Evolutionary conservation across 2,329 filamentous ascomycete genomes (phyloP).

Genomic region (Plectosphaerella sp.): DNA sequence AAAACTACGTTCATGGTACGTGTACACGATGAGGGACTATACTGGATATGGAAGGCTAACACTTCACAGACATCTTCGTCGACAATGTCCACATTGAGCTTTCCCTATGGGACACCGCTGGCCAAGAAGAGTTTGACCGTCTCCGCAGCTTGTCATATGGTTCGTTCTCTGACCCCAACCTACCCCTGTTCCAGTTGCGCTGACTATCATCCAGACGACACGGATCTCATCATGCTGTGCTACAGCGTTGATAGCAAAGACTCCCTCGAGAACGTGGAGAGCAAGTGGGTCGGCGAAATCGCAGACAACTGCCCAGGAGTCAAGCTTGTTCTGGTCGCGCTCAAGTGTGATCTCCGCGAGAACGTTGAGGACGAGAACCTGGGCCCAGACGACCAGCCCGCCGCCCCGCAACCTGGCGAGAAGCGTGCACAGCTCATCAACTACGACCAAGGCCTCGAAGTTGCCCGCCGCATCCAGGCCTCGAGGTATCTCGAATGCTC

Average conservation of each 20-base stretch:
- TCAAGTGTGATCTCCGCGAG: slow-evolving; percentile 95
- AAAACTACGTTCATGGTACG: slow-evolving; percentile 94
- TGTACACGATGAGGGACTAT: slow-evolving; percentile 23
- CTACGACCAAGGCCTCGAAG: slow-evolving; percentile 87
- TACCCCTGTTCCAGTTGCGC: neutral
- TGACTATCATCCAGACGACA: slow-evolving; percentile 55
- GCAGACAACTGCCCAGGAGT: slow-evolving; percentile 96
- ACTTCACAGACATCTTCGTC: slow-evolving; percentile 81
- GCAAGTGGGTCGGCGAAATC: slow-evolving; percentile 98
- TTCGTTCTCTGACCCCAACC: slow-evolving; percentile 15
- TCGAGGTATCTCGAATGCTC: slow-evolving; percentile 97
- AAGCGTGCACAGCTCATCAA: slow-evolving; percentile 65
- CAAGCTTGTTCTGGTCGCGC: slow-evolving; percentile 87
- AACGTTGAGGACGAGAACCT: slow-evolving; percentile 67
- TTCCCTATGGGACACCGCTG: slow-evolving; percentile 96
- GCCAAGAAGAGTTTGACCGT: slow-evolving; percentile 98
- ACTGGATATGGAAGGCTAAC: neutral
- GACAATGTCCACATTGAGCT: slow-evolving; percentile 96
- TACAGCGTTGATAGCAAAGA: slow-evolving; percentile 96
- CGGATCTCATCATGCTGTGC: slow-evolving; percentile 97
- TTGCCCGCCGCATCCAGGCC: slow-evolving; percentile 86
- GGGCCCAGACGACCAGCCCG: slow-evolving; percentile 27
- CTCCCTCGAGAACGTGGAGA: slow-evolving; percentile 96
- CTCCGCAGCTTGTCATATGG: slow-evolving; percentile 94
- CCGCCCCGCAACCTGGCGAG: slow-evolving; percentile 37